Conservation (phyloP, 2,329 filamentous ascomycete species). For the Pseudogymnoascus sp. region DNA sequence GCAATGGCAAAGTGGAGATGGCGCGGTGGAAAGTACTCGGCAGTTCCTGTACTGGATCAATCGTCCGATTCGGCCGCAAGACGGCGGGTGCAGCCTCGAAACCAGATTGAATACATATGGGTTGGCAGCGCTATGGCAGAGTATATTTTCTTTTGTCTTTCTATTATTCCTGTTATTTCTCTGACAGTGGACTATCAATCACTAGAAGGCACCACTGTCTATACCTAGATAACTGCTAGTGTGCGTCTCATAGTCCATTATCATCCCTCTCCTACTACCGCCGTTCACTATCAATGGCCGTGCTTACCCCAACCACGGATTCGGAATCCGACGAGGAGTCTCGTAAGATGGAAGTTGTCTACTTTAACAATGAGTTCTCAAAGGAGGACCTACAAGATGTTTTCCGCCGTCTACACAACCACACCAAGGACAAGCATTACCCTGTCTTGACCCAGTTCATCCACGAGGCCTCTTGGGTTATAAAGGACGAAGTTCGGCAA, state of each 20-base stretch:
- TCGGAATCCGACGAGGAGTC: neutral
- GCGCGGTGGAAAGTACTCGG: neutral
- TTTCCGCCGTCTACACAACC: neutral
- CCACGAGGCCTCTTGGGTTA: neutral
- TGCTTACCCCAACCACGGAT: neutral
- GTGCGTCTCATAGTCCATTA: neutral
- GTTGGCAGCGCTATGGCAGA: neutral
- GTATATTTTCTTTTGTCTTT: neutral
- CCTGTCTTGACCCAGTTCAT: neutral
- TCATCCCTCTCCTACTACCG: neutral
- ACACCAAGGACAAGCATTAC: neutral
- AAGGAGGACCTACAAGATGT: neutral
- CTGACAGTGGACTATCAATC: neutral
- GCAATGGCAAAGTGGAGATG: neutral
- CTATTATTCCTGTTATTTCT: neutral
- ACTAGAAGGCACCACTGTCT: neutral
- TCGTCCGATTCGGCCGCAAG: neutral
- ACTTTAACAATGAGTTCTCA: neutral
- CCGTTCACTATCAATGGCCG: neutral
- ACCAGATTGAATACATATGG: neutral
- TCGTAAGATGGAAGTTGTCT: neutral
- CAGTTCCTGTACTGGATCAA: neutral
- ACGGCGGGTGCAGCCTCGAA: neutral
- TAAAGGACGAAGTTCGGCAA: slow-evolving; percentile 2
- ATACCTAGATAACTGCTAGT: neutral